These are phyloP conservation scores for Plasmodium malariae DNA, from an alignment of 169 alveolate species.

Conservation along the genomic window DNA sequence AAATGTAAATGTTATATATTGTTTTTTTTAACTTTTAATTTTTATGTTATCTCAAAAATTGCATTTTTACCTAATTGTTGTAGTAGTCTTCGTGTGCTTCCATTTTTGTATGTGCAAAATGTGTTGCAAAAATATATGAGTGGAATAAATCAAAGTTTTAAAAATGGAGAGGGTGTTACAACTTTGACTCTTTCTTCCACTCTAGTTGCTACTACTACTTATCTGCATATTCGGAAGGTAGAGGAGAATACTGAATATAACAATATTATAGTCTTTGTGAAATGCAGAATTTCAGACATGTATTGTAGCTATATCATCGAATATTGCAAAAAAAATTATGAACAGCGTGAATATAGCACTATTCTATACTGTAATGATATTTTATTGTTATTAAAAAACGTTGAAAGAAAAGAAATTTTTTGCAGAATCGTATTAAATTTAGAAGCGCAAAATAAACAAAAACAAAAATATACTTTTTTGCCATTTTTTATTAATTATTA, in stretches of 20 bases:
- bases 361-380: neutral
- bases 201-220: too few species aligned
- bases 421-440: neutral
- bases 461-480: neutral
- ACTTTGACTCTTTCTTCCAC: too few species aligned
- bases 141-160: neutral
- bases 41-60: neutral
- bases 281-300: neutral
- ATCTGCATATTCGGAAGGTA: neutral
- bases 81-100: neutral
- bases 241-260: neutral
- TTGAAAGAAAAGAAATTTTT: neutral
- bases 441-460: neutral
- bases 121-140: neutral
- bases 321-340: neutral
- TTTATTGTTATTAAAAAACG: too few species aligned
- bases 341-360: neutral
- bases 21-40: neutral
- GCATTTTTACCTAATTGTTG: neutral
- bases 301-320: slow-evolving; percentile 2
- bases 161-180: neutral
- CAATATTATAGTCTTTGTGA: neutral
- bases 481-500: neutral
- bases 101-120: slow-evolving; percentile 5
- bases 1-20: neutral